Evolutionary conservation across 2,329 filamentous ascomycete genomes (phyloP).

Genomic region (Ophidiomyces ophidiicola): DNA sequence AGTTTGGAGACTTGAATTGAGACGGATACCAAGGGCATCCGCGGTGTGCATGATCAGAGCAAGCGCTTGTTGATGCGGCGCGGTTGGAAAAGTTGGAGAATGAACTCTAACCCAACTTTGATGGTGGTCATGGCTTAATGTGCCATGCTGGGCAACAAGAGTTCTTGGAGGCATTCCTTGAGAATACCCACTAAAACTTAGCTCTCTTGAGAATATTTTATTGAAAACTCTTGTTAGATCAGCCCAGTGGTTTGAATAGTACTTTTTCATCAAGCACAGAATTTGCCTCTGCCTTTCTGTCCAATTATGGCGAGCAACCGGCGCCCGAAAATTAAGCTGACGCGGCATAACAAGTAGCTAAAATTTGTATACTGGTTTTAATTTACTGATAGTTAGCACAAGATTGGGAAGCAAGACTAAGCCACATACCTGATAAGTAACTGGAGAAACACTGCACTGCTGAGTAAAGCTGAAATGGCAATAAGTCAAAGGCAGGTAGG

Average conservation of each 20-base stretch:
- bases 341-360: too few relatives aligned
- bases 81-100: conserved; percentile 6
- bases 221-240: conserved; percentile 20
- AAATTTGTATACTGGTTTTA: too few relatives aligned
- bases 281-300: conserved; percentile 4
- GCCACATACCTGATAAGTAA: too few relatives aligned
- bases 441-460: too few relatives aligned
- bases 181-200: conserved; percentile 17
- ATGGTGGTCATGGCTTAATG: conserved; percentile 15
- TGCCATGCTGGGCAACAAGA: conserved; percentile 19
- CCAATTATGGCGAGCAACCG: conserved; percentile 7
- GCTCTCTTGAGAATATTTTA: conserved; percentile 16
- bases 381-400: too few relatives aligned
- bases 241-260: conserved; percentile 7
- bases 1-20: too few relatives aligned
- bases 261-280: conserved; percentile 9
- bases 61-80: background rate
- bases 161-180: conserved; percentile 8
- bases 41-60: conserved; percentile 2
- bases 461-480: too few relatives aligned
- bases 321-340: conserved; percentile 1
- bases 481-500: too few relatives aligned
- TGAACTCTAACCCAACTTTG: conserved; percentile 21
- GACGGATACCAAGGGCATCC: background rate
- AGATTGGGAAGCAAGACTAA: too few relatives aligned